Evolutionary conservation across 768 basidiomycete species (phyloP).

Genomic region (Sporobolomyces roseus): DNA sequence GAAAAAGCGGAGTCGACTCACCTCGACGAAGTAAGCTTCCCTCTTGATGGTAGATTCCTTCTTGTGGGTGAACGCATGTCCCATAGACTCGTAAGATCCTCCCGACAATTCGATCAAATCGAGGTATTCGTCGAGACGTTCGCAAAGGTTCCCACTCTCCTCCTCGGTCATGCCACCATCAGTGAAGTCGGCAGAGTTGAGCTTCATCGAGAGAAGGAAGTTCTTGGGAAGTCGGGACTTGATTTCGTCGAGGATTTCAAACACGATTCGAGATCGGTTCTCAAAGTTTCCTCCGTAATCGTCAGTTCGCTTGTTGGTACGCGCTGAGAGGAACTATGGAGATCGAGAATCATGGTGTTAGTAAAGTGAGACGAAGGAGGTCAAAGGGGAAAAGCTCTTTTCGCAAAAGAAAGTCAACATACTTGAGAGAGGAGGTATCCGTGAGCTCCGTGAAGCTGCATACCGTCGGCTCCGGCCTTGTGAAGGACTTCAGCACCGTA

Average conservation of each 20-base stretch:
- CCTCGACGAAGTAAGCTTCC: conserved; percentile 46
- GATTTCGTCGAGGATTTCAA: conserved; percentile 58
- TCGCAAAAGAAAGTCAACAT: neutral
- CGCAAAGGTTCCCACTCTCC: conserved; percentile 48
- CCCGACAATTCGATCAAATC: conserved; percentile 54
- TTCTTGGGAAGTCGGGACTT: conserved; percentile 37
- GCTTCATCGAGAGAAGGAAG: conserved; percentile 43
- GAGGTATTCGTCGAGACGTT: conserved; percentile 49
- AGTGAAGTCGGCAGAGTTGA: conserved; percentile 34
- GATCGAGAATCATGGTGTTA: no score
- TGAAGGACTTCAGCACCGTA: conserved; percentile 55
- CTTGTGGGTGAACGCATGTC: conserved; percentile 44
- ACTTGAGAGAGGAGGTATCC: conserved; percentile 29
- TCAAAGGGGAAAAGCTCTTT: neutral
- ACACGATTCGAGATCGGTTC: conserved; percentile 57
- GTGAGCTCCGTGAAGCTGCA: conserved; percentile 18
- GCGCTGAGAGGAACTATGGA: conserved; percentile 39
- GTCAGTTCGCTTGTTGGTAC: conserved; percentile 42
- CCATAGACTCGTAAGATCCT: conserved; percentile 47
- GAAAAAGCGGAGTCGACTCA: conserved; percentile 11
- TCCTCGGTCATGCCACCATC: conserved; percentile 47
- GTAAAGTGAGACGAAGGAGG: no score
- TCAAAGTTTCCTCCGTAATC: conserved; percentile 64
- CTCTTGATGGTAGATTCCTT: conserved; percentile 45
- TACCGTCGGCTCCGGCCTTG: conserved; percentile 13